These are phyloP conservation scores for Candida vartiovaarae DNA, from an alignment of 805 yeast species.

Conservation along the genomic window DNA sequence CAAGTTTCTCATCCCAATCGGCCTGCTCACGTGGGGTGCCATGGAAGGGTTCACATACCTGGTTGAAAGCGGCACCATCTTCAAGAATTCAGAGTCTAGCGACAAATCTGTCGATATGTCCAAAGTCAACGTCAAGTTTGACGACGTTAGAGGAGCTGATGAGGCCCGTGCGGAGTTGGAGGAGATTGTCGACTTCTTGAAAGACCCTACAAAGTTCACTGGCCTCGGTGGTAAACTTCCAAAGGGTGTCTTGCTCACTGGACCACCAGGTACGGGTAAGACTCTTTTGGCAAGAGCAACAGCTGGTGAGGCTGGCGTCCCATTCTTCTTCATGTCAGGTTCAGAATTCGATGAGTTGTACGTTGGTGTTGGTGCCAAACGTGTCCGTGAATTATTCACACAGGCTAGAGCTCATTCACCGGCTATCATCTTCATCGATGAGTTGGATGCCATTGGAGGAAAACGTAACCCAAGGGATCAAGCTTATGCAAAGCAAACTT, in stretches of 20 bases:
- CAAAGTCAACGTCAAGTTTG: constrained; percentile 78
- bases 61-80: constrained; percentile 75
- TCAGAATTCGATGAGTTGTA: constrained; percentile 97
- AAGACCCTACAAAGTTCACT: constrained; percentile 93
- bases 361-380: constrained; percentile 98
- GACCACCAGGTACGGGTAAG: constrained; percentile 99
- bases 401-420: constrained; percentile 96
- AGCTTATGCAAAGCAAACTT: constrained; percentile 95
- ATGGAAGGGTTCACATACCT: constrained; percentile 70
- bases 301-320: constrained; percentile 99
- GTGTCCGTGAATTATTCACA: constrained; percentile 87
- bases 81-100: constrained; percentile 63
- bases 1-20: constrained; percentile 80
- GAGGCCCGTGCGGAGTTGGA: constrained; percentile 97
- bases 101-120: constrained; percentile 80
- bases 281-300: constrained; percentile 95
- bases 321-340: constrained; percentile 97
- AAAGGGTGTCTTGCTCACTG: constrained; percentile 92
- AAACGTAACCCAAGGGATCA: constrained; percentile 96
- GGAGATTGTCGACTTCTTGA: constrained; percentile 95
- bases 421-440: constrained; percentile 95
- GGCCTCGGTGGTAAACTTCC: constrained; percentile 97
- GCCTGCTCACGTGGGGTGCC: constrained; percentile 74
- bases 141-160: constrained; percentile 95
- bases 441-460: constrained; percentile 97